A percentile compares a stretch with the other conserved stretches of the same genome.
Evolutionary conservation across 345 rosid genomes (phyloP).

Genomic region (Pistacia vera): DNA sequence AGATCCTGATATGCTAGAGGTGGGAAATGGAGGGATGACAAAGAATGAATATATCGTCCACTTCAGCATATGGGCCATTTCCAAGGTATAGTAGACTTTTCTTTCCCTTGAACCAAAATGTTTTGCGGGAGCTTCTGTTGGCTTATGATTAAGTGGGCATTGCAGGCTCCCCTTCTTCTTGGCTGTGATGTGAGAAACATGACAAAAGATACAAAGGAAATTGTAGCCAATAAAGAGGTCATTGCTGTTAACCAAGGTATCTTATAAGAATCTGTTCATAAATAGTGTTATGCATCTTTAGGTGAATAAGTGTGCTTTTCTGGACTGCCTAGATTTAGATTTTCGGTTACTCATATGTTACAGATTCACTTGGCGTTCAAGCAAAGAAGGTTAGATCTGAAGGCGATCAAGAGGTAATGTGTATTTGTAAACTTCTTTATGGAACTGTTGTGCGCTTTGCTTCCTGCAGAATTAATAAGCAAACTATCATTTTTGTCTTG

Average conservation of each 20-base stretch:
- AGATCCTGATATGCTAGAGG: slow-evolving; percentile 99
- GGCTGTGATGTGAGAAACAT: slow-evolving; percentile 84
- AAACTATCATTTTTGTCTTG: background rate
- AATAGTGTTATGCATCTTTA: background rate
- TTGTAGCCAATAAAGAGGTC: slow-evolving; percentile 73
- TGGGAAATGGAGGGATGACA: slow-evolving; percentile 97
- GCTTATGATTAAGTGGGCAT: slow-evolving; percentile 1
- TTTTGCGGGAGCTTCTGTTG: background rate
- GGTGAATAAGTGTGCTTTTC: background rate
- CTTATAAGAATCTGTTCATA: background rate
- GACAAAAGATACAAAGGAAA: slow-evolving; percentile 54
- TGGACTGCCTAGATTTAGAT: background rate
- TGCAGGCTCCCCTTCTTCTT: slow-evolving; percentile 71
- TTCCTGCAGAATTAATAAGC: background rate
- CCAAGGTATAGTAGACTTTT: slow-evolving; percentile 55
- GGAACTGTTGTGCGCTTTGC: background rate
- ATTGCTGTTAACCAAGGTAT: slow-evolving; percentile 85
- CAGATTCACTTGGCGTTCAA: slow-evolving; percentile 79
- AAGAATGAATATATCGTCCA: slow-evolving; percentile 81
- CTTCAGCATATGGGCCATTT: slow-evolving; percentile 93
- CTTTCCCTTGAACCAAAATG: slow-evolving; percentile 3
- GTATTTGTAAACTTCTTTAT: background rate
- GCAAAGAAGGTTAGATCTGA: slow-evolving; percentile 70
- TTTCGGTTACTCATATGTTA: slow-evolving; percentile 5
- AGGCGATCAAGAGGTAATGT: slow-evolving; percentile 68